Evolutionary conservation across 1,284 basidiomycete genomes (phyloP).

Genomic region (Cystobasidiaceae sp.): DNA sequence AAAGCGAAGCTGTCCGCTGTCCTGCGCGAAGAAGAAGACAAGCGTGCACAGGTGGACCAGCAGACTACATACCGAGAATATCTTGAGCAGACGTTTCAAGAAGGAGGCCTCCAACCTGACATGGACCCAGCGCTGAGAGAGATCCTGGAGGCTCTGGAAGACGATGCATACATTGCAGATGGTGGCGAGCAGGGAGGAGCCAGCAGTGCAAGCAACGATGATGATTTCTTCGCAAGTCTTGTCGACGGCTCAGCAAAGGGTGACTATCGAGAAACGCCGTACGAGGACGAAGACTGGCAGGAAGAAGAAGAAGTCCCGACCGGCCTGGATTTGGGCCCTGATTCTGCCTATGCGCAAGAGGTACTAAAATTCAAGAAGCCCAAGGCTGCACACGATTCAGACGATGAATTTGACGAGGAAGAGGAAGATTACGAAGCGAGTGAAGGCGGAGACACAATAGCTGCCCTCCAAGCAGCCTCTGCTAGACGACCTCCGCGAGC

Average conservation of each 20-base stretch:
- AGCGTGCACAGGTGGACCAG: slow-evolving; percentile 15
- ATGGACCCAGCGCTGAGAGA: slow-evolving; percentile 96
- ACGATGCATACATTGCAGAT: slow-evolving; percentile 68
- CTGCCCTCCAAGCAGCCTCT: slow-evolving; percentile 56
- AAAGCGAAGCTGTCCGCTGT: slow-evolving; percentile 31
- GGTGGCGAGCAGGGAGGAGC: slow-evolving; percentile 21
- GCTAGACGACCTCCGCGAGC: slow-evolving; percentile 68
- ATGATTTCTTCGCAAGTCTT: slow-evolving; percentile 23
- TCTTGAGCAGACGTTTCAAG: slow-evolving; percentile 1
- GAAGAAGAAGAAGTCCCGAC: not conserved
- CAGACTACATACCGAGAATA: slow-evolving; percentile 23
- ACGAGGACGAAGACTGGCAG: no score
- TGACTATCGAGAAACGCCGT: slow-evolving; percentile 16
- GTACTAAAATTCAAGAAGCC: slow-evolving; percentile 50
- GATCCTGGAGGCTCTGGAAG: slow-evolving; percentile 87
- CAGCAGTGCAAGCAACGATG: slow-evolving; percentile 5
- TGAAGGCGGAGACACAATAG: slow-evolving; percentile 74
- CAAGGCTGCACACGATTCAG: slow-evolving; percentile 40
- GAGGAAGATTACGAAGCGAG: slow-evolving; percentile 51
- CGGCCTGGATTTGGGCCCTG: slow-evolving; percentile 39
- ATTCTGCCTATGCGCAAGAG: slow-evolving; percentile 14
- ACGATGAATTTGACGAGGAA: slow-evolving; percentile 49
- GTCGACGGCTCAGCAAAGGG: slow-evolving; percentile 7
- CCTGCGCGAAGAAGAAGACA: slow-evolving; percentile 14
- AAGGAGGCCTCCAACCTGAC: slow-evolving; percentile 81